These are phyloP conservation scores for Lumnitzera littorea DNA, from an alignment of 345 rosid genomes.

Conservation along the genomic window DNA sequence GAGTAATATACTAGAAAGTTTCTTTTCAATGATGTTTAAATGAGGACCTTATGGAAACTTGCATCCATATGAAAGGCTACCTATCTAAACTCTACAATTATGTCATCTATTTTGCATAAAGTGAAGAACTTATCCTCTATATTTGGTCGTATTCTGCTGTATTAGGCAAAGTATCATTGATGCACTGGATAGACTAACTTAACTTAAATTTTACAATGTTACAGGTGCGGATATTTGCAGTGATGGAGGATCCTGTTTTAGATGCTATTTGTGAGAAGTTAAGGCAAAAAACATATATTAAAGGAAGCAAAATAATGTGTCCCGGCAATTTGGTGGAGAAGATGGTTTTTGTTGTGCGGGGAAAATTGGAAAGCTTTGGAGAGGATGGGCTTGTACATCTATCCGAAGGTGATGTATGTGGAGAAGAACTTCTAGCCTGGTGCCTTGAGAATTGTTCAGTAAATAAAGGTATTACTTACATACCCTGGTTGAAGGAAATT, in stretches of 20 bases:
- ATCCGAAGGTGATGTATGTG: conserved; percentile 70
- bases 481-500: neutral
- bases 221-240: conserved; percentile 67
- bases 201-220: conserved; percentile 4
- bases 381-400: conserved; percentile 41
- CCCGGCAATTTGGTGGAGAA: conserved; percentile 56
- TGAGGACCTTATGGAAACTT: no score
- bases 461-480: conserved; percentile 34
- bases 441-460: conserved; percentile 74
- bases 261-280: conserved; percentile 73
- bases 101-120: no score
- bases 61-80: no score
- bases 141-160: no score
- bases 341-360: conserved; percentile 86
- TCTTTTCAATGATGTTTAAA: no score
- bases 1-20: no score
- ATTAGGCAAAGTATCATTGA: no score
- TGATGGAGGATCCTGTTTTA: conserved; percentile 63
- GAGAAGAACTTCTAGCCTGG: conserved; percentile 92
- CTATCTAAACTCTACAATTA: no score
- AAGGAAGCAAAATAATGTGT: conserved; percentile 50
- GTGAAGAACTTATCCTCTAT: no score
- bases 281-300: conserved; percentile 59
- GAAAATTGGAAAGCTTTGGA: conserved; percentile 62
- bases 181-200: no score